phyloP scores from a whole-genome alignment of 768 basidiomycete genomes.

The Cubamyces lactineus region DNA sequence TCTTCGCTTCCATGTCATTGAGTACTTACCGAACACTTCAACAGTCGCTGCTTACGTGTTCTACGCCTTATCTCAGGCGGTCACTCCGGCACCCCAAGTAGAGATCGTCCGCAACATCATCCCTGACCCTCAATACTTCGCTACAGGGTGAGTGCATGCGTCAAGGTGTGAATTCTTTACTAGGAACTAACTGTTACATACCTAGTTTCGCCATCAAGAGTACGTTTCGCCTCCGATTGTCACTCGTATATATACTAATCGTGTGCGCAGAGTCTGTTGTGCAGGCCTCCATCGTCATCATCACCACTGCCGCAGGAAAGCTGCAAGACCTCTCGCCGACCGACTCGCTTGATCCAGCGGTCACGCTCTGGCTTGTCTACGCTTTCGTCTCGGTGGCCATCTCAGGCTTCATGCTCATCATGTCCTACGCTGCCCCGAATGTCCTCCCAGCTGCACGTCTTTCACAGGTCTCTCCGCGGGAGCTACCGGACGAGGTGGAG shows the following conservation, averaged over 20 bases:
- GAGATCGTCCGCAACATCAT: conserved; percentile 46
- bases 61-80: conserved; percentile 42
- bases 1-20: background rate
- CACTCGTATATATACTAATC: background rate
- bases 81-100: conserved; percentile 43
- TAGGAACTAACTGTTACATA: conserved; percentile 5
- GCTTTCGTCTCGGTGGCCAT: conserved; percentile 41
- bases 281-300: conserved; percentile 47
- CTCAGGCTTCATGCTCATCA: conserved; percentile 38
- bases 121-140: conserved; percentile 46
- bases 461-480: conserved; percentile 40
- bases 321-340: conserved; percentile 42
- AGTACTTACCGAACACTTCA: background rate
- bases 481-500: conserved; percentile 36
- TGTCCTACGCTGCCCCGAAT: conserved; percentile 33
- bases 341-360: conserved; percentile 41
- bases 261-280: conserved; percentile 41
- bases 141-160: conserved; percentile 37
- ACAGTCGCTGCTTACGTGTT: conserved; percentile 47
- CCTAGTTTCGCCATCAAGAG: conserved; percentile 46
- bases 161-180: background rate
- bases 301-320: conserved; percentile 45
- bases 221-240: conserved; percentile 19
- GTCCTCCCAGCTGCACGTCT: conserved; percentile 43
- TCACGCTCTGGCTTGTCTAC: conserved; percentile 45